phyloP scores from a whole-genome alignment of 2,329 filamentous ascomycete genomes.

The Metarhizium rileyi region DNA sequence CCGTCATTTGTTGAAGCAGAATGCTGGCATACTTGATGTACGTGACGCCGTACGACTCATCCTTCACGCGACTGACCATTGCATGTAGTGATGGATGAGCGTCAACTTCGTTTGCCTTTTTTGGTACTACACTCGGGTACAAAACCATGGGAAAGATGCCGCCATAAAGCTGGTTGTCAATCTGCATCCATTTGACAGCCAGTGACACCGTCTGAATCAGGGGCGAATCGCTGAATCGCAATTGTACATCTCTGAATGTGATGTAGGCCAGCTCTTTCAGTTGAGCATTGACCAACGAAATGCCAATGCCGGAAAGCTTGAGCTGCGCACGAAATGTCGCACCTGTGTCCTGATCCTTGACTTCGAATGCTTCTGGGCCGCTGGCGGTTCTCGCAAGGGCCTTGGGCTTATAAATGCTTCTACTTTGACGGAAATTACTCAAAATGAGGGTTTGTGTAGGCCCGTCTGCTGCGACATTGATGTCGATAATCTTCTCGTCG shows the following conservation, averaged over 20 bases:
- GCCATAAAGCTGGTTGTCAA: constrained; percentile 97
- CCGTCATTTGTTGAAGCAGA: constrained; percentile 91
- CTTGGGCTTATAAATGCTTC: constrained; percentile 72
- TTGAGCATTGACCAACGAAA: constrained; percentile 89
- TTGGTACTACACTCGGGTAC: constrained; percentile 95
- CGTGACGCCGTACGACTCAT: constrained; percentile 93
- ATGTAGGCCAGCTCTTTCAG: constrained; percentile 88
- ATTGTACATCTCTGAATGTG: constrained; percentile 80
- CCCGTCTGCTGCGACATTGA: constrained; percentile 91
- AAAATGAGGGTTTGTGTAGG: constrained; percentile 91
- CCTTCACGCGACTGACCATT: constrained; percentile 89
- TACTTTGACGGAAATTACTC: constrained; percentile 86
- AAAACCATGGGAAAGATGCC: constrained; percentile 96
- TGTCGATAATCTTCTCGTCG: constrained; percentile 81
- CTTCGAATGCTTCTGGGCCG: constrained; percentile 63
- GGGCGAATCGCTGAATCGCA: constrained; percentile 88
- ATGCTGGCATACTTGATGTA: constrained; percentile 98
- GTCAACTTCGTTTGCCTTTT: constrained; percentile 92
- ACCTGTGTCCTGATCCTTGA: constrained; percentile 82
- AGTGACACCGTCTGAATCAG: constrained; percentile 86
- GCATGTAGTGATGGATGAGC: constrained; percentile 89
- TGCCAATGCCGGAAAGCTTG: constrained; percentile 78
- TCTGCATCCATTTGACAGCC: constrained; percentile 96
- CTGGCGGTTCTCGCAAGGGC: constrained; percentile 37
- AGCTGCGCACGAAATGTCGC: constrained; percentile 85